Percentiles rank a stretch among this genome's conserved stretches.
Conservation (phyloP, 768 basidiomycete genomes). For the Rhizopogon vulgaris region DNA sequence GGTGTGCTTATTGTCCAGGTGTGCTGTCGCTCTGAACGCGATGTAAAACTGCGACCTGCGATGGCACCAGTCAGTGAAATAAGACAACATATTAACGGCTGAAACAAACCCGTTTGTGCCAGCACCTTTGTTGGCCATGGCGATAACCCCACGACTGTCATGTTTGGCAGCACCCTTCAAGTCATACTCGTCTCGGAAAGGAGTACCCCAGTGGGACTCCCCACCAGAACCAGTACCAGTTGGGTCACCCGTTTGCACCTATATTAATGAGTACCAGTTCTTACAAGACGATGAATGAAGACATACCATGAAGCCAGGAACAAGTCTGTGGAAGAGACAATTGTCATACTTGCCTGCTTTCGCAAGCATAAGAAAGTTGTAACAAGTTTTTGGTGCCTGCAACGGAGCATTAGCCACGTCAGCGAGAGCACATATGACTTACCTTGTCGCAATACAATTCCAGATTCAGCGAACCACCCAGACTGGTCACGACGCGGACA, state of each 20-base stretch:
- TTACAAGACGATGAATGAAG: background rate
- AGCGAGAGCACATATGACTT: background rate
- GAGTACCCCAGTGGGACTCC: constrained; percentile 89
- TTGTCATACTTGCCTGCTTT: constrained; percentile 86
- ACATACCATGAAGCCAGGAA: constrained; percentile 90
- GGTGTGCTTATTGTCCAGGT: constrained; percentile 91
- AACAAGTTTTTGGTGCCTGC: constrained; percentile 96
- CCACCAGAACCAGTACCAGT: constrained; percentile 94
- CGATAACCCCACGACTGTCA: constrained; percentile 75
- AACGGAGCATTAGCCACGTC: background rate
- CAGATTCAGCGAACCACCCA: constrained; percentile 82
- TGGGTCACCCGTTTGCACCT: constrained; percentile 99
- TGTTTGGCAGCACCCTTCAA: constrained; percentile 85
- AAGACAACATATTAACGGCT: background rate
- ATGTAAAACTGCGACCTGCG: constrained; percentile 88
- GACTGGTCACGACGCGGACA: constrained; percentile 89
- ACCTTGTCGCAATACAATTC: constrained; percentile 90
- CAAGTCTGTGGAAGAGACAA: constrained; percentile 85
- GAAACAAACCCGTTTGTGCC: constrained; percentile 72
- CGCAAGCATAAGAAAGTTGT: constrained; percentile 95
- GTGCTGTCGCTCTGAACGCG: constrained; percentile 76
- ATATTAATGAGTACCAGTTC: constrained; percentile 1
- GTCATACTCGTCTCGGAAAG: constrained; percentile 93
- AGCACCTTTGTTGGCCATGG: constrained; percentile 95
- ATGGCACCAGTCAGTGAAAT: background rate